phyloP scores from a whole-genome alignment of 2,329 filamentous ascomycete genomes.

The Venturia pyrina region DNA sequence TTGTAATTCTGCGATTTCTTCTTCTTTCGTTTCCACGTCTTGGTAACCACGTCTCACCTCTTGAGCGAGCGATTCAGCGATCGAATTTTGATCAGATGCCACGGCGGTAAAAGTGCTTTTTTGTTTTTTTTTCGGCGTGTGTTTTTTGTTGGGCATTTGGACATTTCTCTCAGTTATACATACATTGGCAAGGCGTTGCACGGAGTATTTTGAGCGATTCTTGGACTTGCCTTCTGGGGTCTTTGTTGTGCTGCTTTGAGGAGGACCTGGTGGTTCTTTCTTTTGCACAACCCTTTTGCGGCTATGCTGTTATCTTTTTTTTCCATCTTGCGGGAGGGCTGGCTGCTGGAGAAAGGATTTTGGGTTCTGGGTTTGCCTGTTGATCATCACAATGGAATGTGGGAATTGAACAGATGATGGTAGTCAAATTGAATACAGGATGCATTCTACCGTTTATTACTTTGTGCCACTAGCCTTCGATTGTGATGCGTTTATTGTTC shows the following conservation, averaged over 20 bases:
- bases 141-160: background rate
- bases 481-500: background rate
- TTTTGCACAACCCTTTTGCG: background rate
- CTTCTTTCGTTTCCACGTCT: background rate
- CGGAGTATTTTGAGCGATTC: background rate
- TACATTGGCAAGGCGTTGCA: conserved; percentile 9
- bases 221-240: background rate
- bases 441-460: background rate
- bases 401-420: conserved; percentile 3
- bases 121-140: background rate
- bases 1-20: conserved; percentile 2
- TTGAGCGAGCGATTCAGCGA: background rate
- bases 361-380: background rate
- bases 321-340: background rate
- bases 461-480: background rate
- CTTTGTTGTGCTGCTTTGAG: background rate
- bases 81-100: background rate
- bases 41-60: background rate
- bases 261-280: background rate
- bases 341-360: background rate
- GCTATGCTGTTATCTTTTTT: background rate
- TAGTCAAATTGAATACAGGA: conserved; percentile 2
- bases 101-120: background rate
- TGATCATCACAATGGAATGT: conserved; percentile 1
- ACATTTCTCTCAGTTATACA: background rate